Percentiles rank a stretch among this genome's conserved stretches.
phyloP scores from a whole-genome alignment of 345 rosid genomes.

The Murraya koenigii region DNA sequence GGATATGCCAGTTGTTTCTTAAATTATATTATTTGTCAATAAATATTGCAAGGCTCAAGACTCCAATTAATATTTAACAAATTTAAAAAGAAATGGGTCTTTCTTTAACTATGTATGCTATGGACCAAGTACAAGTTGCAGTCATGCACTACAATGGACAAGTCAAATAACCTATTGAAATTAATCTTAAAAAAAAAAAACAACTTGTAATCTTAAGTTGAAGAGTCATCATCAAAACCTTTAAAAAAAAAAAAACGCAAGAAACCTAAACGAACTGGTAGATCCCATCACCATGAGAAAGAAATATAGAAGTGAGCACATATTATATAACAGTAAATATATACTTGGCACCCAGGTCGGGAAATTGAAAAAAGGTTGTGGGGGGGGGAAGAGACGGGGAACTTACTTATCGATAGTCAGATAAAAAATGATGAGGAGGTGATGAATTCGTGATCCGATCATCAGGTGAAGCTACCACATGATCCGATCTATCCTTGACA shows the following conservation, averaged over 20 bases:
- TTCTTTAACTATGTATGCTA: not conserved
- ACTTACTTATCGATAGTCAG: not conserved
- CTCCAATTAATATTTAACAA: not conserved
- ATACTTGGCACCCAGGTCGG: not conserved
- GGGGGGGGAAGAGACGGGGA: too few species aligned
- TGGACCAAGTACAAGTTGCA: not conserved
- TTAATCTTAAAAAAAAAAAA: too few species aligned
- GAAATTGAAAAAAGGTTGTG: not conserved
- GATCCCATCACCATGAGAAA: not conserved
- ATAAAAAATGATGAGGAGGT: not conserved
- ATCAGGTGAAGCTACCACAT: constrained; percentile 54
- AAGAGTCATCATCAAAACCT: too few species aligned
- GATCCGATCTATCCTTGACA: constrained; percentile 38
- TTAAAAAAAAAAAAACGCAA: too few species aligned
- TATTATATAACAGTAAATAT: not conserved
- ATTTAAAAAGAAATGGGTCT: too few species aligned
- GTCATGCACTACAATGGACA: not conserved
- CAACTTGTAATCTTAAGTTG: too few species aligned
- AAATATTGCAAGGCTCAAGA: constrained; percentile 2
- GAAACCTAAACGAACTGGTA: too few species aligned
- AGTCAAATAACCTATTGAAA: not conserved
- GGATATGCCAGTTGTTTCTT: not conserved
- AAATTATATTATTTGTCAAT: not conserved
- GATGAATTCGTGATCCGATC: constrained; percentile 32
- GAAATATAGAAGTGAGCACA: not conserved